Evolutionary conservation across 805 yeast genomes (phyloP), one percentile per base, ranked within the genome.

Genomic region (Debaryomyces tyrocola): DNA sequence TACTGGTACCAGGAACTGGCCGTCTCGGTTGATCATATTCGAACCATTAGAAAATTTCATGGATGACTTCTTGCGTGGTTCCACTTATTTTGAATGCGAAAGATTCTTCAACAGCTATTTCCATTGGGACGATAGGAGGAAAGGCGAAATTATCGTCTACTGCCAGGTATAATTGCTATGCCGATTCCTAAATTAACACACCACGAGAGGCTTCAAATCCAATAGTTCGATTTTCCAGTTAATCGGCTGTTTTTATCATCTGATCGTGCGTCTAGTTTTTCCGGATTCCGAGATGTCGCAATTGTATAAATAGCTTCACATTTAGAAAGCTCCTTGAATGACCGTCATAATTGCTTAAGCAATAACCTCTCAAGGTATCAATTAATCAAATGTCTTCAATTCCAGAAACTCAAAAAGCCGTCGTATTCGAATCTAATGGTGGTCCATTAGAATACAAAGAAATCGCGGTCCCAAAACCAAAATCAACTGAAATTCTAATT

Each of bases 81-180:
- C 77, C 0, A 60, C 67, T 0, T 86, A 85, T 54, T 41, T 49
- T 9, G 77, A 66, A 48, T 63, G 82, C 31, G 58, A 63, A 3
- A 69, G 91, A 31, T 75, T 87, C 51, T 92, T 89, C 74, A 92
- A 92, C 54, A 78, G 89, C 36, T 77, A 81, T 42, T 80, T 82
- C 60, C 97, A 91, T 63, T 95, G 97, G 87, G 98, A 92, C 60
- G 56, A 68, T 38, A 75, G 97, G 52, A 74, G 97, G 45, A 56
- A 62, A 2, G 98, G 98, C 0, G 92, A 89, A 61, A 74, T 91
- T 0, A 70, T 90, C 4, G 82, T 91, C 2, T 86, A 83, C 44
- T 64, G 74, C 47, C 50, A 43, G 34, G 2, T 12, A 8, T 31
- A 31, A 31, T 12, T 31, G 11, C 27, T 14, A 29, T 10, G 7